Conservation (phyloP, 768 basidiomycete species). For the Russula abietina region DNA sequence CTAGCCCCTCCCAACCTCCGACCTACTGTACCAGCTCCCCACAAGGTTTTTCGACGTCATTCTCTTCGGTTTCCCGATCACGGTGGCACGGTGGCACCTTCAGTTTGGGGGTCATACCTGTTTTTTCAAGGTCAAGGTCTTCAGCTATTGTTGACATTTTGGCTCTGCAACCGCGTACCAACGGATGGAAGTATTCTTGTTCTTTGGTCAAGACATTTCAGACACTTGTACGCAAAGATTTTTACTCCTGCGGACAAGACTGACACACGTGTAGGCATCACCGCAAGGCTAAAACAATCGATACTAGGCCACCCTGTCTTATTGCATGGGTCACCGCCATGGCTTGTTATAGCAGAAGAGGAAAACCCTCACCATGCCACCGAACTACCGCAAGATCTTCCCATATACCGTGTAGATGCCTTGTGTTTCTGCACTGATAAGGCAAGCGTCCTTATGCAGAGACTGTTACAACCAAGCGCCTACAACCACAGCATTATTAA, state of each 20-base stretch:
- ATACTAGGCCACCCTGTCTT: background rate
- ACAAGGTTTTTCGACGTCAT: background rate
- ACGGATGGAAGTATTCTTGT: background rate
- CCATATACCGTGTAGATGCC: background rate
- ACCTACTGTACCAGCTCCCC: background rate
- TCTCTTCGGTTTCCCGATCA: too few relatives aligned
- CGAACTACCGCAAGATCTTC: background rate
- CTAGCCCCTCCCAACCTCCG: background rate
- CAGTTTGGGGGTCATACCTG: too few relatives aligned
- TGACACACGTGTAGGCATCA: background rate
- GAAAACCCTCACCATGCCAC: background rate
- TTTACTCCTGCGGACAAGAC: background rate
- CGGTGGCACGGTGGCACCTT: too few relatives aligned
- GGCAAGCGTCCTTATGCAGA: too few relatives aligned
- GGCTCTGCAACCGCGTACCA: too few relatives aligned
- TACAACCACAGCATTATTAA: too few relatives aligned
- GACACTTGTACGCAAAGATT: background rate
- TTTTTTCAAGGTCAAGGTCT: constrained; percentile 1
- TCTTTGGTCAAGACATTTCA: background rate
- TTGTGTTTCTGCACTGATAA: background rate
- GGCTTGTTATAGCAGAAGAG: background rate
- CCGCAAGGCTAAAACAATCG: background rate
- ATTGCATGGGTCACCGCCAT: background rate
- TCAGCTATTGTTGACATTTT: too few relatives aligned
- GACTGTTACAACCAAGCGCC: background rate